Evolutionary conservation across 768 basidiomycete species (phyloP), one percentile per base, ranked within the genome.

Genomic region (Hypholoma fasciculare): DNA sequence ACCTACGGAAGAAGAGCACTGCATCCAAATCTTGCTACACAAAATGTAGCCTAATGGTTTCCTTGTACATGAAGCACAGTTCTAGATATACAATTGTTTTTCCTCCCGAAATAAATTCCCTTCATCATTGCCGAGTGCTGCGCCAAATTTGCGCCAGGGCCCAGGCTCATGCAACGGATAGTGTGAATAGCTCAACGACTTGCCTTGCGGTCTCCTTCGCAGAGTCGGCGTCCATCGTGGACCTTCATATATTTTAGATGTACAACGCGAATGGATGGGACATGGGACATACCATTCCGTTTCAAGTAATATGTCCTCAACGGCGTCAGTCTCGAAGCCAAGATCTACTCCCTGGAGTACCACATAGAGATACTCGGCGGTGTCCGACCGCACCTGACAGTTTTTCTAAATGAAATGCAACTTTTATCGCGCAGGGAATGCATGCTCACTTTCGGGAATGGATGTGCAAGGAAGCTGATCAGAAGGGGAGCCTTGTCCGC

Each of bases 281-380:
- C 11, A 40, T 20, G 34, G 47, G 16, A 71, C 82, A 57, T 58
- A 92, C 92, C 92, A 94, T 71, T 89, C 88, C 20, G 92, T 93
- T 69, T 94, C 89, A 26, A 94, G 73, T 40, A 94, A 70, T 12
- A 90, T 68, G 13, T 87, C 83, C 66, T 93, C 90, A 1, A 82
- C 78, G 39, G 81, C 83, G 38, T 87, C 86, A 8, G 84, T 85
- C 14, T 90, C 89, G 56, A 77, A 71, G 0, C 79, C 85, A 8
- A 89, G 66, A 62, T 92, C 91, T 47, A 78, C 78, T 63, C 84
- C 84, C 68, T 94, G 90, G 37, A 96, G 71, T 14, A 84, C 79
- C 26, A 92, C 75, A 67, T 94, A 97, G 7, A 97, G 70, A 61
- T 89, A 84, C 70, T 96, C 95, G 2, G 93, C 91, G 1, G 91